These are phyloP conservation scores for Gypsophila paniculata DNA, from an alignment of 179 eudicot species.

Conservation along the genomic window DNA sequence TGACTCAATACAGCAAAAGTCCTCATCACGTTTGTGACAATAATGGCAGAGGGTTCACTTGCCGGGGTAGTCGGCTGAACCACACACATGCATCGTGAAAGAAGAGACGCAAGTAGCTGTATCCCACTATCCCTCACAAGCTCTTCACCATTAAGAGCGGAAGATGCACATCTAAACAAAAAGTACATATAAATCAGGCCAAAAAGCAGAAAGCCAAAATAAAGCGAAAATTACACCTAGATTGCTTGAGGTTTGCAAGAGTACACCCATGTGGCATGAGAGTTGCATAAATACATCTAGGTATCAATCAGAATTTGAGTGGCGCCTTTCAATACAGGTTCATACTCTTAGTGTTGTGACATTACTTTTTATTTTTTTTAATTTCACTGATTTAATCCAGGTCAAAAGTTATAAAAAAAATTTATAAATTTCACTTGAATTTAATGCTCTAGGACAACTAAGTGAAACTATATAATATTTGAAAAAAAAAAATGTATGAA, in stretches of 20 bases:
- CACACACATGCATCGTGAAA: conserved; percentile 93
- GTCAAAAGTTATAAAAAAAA: neutral
- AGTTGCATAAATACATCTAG: neutral
- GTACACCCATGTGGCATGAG: neutral
- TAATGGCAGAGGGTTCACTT: conserved; percentile 71
- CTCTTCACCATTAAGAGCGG: conserved; percentile 95
- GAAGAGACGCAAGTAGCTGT: conserved; percentile 83
- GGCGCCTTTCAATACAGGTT: neutral
- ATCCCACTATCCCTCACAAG: conserved; percentile 97
- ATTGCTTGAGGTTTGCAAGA: neutral
- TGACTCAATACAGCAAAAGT: conserved; percentile 80
- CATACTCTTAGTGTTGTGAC: conserved; percentile 6
- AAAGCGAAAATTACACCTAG: neutral
- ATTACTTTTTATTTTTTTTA: neutral
- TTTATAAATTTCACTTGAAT: neutral
- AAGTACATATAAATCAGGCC: conserved; percentile 15
- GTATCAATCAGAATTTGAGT: conserved; percentile 4
- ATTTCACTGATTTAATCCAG: neutral
- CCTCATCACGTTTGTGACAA: conserved; percentile 82
- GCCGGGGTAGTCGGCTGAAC: conserved; percentile 87
- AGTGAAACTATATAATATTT: neutral
- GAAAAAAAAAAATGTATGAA: conserved; percentile 6
- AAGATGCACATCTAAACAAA: conserved; percentile 77
- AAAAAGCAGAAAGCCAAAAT: conserved; percentile 12
- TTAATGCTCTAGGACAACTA: neutral